Evolutionary conservation across 2,329 filamentous ascomycete genomes (phyloP), one percentile per base, ranked within the genome.

Genomic region (Kalmusia sp.): DNA sequence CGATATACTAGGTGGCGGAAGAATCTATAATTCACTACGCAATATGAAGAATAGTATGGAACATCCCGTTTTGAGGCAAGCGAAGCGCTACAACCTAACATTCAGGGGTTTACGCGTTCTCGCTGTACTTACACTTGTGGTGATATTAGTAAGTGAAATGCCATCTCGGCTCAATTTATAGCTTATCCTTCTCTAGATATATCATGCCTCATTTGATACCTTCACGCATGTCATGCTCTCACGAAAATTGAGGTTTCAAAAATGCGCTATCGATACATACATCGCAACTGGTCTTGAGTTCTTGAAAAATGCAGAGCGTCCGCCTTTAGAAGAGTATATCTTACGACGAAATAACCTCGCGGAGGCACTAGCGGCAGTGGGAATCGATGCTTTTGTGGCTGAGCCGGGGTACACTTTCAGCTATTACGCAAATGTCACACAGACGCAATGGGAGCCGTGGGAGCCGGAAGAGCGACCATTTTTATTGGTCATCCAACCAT

Each of bases 321-420:
- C 85, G 28, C 56, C 73, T 2, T 54, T 79, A 0, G 70, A 75
- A 0, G 85, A 87, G 56, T 87, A 83, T 58, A 68, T 86, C 3
- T 63, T 78, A 15, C 80, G 85, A 2, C 77, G 85, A 9, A 77
- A 87, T 51, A 77, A 79, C n/a, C 74, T 88, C 1, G 85, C 85
- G 1, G 64, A 71, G 51, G 84, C 84, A 7, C 70, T 88, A n/a
- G 72, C 76, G 9, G 71, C 70, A 0, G 81, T 84, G 35, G 73
- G 70, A 1, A 69, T 81, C 1, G 84, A 87, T 66, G 85, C 83
- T 0, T 88, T 88, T 57, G 74, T 86, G 2, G 74, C 87, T 1
- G 86, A 88, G 63, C 86, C 86, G 1, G 85, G 85, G 2, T 87
- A 86, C 62, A 86, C 84, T 0, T 87, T 87, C 58, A 81, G 84